Conservation (phyloP, 116 monocot genomes). For the Thalassia testudinum region DNA sequence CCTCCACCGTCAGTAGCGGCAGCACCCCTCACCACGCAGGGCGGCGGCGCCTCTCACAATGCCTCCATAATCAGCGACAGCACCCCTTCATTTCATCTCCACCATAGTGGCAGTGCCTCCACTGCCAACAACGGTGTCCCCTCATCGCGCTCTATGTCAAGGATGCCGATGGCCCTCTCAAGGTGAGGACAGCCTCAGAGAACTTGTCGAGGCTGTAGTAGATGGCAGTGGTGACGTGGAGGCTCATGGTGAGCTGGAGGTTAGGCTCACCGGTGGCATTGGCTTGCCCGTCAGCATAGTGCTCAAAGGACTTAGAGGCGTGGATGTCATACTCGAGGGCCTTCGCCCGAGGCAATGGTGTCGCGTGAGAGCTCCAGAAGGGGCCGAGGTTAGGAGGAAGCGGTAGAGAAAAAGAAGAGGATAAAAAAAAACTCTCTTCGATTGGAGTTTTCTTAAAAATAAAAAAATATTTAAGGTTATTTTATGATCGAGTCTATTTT, state of each 20-base stretch:
- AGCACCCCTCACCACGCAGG: too few relatives aligned
- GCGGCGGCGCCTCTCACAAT: too few relatives aligned
- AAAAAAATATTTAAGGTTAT: too few relatives aligned
- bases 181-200: conserved; percentile 70
- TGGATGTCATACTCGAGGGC: conserved; percentile 84
- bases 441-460: too few relatives aligned
- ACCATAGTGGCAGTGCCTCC: too few relatives aligned
- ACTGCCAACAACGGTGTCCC: too few relatives aligned
- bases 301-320: conserved; percentile 72
- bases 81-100: too few relatives aligned
- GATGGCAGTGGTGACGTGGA: conserved; percentile 88
- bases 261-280: background rate
- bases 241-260: conserved; percentile 84
- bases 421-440: too few relatives aligned
- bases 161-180: conserved; percentile 70
- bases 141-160: conserved; percentile 27
- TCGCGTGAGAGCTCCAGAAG: conserved; percentile 79
- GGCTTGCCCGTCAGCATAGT: conserved; percentile 23
- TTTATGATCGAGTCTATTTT: too few relatives aligned
- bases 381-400: conserved; percentile 95
- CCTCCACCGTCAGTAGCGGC: too few relatives aligned
- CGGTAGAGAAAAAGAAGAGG: too few relatives aligned
- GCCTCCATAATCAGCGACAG: too few relatives aligned
- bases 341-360: conserved; percentile 86
- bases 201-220: conserved; percentile 66